Percentiles rank a stretch among this genome's conserved stretches.
These are phyloP conservation scores for Agastache rugosa DNA, from an alignment of 257 asterid species.

Conservation along the genomic window DNA sequence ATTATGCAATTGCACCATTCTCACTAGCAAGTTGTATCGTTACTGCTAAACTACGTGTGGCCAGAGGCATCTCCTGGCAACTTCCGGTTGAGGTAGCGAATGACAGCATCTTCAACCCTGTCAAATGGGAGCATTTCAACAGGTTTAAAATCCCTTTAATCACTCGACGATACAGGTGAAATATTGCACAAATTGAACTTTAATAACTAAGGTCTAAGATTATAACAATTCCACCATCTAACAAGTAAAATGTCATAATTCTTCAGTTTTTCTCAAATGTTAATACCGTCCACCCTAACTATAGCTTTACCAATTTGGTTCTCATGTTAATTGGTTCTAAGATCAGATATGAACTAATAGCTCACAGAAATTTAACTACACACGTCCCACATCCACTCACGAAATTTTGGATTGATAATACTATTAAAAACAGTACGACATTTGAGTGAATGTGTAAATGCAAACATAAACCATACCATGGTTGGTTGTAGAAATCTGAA, in stretches of 20 bases:
- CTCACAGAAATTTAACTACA: background rate
- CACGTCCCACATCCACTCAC: background rate
- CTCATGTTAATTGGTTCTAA: constrained; percentile 15
- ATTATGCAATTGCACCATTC: constrained; percentile 15
- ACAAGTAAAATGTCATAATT: background rate
- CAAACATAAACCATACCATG: constrained; percentile 70
- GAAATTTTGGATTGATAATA: background rate
- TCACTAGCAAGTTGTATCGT: constrained; percentile 25
- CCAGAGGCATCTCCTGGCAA: constrained; percentile 73
- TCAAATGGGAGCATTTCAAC: constrained; percentile 36
- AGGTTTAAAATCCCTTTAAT: background rate
- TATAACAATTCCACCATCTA: background rate
- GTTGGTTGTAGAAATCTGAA: constrained; percentile 87
- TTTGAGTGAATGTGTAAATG: constrained; percentile 26
- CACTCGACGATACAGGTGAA: constrained; percentile 1
- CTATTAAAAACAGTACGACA: background rate
- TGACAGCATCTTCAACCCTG: constrained; percentile 99
- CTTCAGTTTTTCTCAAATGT: background rate
- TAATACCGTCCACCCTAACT: background rate
- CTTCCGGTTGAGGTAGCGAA: constrained; percentile 90
- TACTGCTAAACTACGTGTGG: constrained; percentile 51
- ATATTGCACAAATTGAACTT: background rate
- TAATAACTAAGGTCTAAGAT: background rate
- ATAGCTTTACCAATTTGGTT: constrained; percentile 26
- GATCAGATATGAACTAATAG: background rate